These are phyloP conservation scores for Hypoxylon sp. DNA, from an alignment of 2,329 filamentous ascomycete species.

Conservation along the genomic window DNA sequence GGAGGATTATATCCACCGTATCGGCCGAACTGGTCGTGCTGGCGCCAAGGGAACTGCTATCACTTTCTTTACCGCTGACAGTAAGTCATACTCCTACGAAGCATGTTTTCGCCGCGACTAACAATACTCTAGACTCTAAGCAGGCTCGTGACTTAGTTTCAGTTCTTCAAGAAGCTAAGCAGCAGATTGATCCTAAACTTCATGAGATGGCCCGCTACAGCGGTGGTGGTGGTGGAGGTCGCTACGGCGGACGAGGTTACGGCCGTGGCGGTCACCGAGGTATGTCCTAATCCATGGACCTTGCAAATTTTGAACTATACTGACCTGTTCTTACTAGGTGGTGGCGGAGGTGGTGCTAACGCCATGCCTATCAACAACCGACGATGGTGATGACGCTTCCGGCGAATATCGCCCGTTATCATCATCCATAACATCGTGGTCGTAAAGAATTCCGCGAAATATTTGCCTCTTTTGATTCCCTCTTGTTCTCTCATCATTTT, in stretches of 20 bases:
- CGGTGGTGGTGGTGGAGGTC: conserved; percentile 82
- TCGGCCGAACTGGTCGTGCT: conserved; percentile 95
- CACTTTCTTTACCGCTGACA: conserved; percentile 99
- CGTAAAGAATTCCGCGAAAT: conserved; percentile 31
- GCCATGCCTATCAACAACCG: conserved; percentile 55
- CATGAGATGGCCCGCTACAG: conserved; percentile 96
- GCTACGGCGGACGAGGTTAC: conserved; percentile 78
- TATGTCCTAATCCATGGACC: conserved; percentile 50
- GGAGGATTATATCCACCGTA: conserved; percentile 98
- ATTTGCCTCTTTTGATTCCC: conserved; percentile 34
- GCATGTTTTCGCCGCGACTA: conserved; percentile 49
- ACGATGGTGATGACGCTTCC: conserved; percentile 52
- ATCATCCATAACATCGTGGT: conserved; percentile 28
- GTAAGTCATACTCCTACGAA: conserved; percentile 72
- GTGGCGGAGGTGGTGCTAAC: conserved; percentile 62
- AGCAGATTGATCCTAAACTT: conserved; percentile 96
- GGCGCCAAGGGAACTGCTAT: conserved; percentile 96
- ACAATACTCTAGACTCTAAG: conserved; percentile 78
- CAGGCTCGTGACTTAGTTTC: conserved; percentile 96
- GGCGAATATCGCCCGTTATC: conserved; percentile 7
- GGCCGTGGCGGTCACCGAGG: conserved; percentile 68
- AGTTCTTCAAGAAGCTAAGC: conserved; percentile 95
- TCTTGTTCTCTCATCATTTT: conserved; percentile 40
- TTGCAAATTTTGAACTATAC: conserved; percentile 3
- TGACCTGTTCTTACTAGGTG: conserved; percentile 51